Percentiles rank a stretch among this genome's conserved stretches.
phyloP scores from a whole-genome alignment of 192 early-diverging fungal species.

The Globomyces pollinis-pini region DNA sequence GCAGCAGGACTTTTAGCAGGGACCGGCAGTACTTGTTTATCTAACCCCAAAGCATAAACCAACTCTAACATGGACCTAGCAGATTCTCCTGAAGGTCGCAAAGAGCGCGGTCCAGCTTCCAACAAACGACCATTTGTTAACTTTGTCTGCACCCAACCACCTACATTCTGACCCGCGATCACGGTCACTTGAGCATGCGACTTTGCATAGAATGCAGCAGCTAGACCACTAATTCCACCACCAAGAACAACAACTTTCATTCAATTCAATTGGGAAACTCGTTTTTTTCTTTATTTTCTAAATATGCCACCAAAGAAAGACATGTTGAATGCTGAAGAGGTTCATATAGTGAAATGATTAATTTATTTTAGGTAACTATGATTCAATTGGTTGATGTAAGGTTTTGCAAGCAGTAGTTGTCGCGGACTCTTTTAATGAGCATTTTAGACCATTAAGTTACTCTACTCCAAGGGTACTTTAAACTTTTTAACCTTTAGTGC shows the following conservation, averaged over 20 bases:
- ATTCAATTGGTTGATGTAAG: too few relatives aligned
- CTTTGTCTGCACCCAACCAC: constrained; percentile 83
- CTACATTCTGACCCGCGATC: constrained; percentile 62
- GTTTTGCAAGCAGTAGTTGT: constrained; percentile 83
- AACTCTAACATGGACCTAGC: constrained; percentile 72
- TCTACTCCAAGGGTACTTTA: constrained; percentile 69
- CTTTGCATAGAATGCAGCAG: constrained; percentile 65
- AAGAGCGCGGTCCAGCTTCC: constrained; percentile 77
- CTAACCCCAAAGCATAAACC: constrained; percentile 60
- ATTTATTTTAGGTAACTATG: too few relatives aligned
- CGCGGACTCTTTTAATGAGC: constrained; percentile 77
- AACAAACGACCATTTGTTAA: constrained; percentile 42
- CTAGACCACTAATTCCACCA: constrained; percentile 84
- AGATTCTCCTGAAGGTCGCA: constrained; percentile 63
- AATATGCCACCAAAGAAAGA: constrained; percentile 12
- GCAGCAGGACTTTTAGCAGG: constrained; percentile 62
- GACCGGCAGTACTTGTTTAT: constrained; percentile 47
- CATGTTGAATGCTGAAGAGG: constrained; percentile 52
- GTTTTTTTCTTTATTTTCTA: too few relatives aligned
- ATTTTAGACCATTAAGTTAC: constrained; percentile 79
- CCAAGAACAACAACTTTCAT: constrained; percentile 62
- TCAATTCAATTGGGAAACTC: constrained; percentile 7
- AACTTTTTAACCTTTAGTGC: background rate
- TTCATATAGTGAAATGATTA: background rate
- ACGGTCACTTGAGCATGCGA: constrained; percentile 52